Conservation (phyloP, 768 basidiomycete genomes). For the Boletus subcaerulescens region DNA sequence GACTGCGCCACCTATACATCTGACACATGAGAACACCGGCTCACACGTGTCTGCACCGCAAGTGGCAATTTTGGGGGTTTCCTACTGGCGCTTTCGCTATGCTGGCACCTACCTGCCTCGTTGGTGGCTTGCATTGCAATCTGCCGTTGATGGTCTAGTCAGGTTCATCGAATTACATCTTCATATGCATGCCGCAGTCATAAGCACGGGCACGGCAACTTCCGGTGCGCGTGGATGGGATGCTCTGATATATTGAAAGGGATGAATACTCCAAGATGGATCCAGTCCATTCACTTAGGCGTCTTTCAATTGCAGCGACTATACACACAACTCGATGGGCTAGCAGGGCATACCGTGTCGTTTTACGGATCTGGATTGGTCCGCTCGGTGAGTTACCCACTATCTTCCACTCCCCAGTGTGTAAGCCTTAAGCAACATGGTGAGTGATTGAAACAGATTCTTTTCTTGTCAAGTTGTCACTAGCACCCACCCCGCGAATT, state of each 20-base stretch:
- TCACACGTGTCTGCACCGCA: not conserved
- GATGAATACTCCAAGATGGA: slow-evolving; percentile 5
- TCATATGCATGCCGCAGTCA: not conserved
- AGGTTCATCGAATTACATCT: slow-evolving; percentile 2
- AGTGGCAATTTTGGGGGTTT: not conserved
- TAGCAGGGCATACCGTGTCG: no score
- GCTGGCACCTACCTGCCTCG: not conserved
- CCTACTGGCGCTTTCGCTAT: no score
- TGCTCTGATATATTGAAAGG: slow-evolving; percentile 2
- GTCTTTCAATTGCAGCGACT: not conserved
- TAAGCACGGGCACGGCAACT: slow-evolving; percentile 1
- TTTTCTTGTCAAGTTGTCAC: no score
- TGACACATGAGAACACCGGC: not conserved
- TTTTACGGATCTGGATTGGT: no score
- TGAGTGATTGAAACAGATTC: no score
- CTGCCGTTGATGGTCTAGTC: not conserved
- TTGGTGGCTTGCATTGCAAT: slow-evolving; percentile 1
- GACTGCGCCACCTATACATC: not conserved
- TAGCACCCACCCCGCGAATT: no score
- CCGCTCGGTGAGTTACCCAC: no score
- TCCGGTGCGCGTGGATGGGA: slow-evolving; percentile 10
- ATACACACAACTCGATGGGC: no score
- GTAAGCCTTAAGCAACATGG: no score
- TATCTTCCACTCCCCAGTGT: no score
- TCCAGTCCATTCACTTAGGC: slow-evolving; percentile 1